phyloP scores from a whole-genome alignment of 768 basidiomycete genomes.

The Fomitopsis serialis region DNA sequence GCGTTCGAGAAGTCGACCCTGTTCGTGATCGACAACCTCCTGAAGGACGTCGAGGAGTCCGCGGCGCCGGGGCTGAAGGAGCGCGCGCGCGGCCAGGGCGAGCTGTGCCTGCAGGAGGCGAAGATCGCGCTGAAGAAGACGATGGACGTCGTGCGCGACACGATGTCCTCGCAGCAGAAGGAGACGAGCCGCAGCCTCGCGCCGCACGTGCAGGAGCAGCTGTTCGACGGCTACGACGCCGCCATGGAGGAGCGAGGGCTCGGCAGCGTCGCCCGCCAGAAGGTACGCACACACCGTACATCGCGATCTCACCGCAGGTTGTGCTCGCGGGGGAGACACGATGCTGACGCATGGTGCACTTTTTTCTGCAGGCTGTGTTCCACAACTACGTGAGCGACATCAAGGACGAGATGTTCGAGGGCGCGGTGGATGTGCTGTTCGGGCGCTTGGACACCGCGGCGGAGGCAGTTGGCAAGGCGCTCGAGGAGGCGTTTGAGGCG shows the following conservation, averaged over 20 bases:
- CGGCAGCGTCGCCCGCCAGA: constrained; percentile 57
- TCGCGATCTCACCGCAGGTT: background rate
- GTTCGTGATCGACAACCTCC: constrained; percentile 34
- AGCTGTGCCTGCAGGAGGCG: constrained; percentile 47
- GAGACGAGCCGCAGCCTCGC: constrained; percentile 52
- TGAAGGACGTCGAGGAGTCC: constrained; percentile 47
- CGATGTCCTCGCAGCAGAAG: constrained; percentile 50
- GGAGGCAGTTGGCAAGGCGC: constrained; percentile 42
- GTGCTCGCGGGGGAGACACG: background rate
- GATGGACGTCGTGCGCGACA: constrained; percentile 42
- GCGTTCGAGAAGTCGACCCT: constrained; percentile 37
- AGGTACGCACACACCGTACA: constrained; percentile 28
- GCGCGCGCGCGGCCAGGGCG: constrained; percentile 43
- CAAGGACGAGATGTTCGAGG: constrained; percentile 48
- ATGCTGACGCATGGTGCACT: background rate
- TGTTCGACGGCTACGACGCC: constrained; percentile 44
- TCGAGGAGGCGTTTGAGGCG: constrained; percentile 39
- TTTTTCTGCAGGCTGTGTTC: constrained; percentile 37
- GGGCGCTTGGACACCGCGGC: constrained; percentile 41
- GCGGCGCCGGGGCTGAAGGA: constrained; percentile 50
- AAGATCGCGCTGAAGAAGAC: constrained; percentile 42
- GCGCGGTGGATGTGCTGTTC: constrained; percentile 46
- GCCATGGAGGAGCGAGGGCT: constrained; percentile 51
- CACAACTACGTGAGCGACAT: constrained; percentile 34
- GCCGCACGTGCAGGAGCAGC: constrained; percentile 48